A percentile compares a stretch with the other conserved stretches of the same genome.
Conservation (phyloP, 345 rosid species). For the Bruguiera gymnorhiza region DNA sequence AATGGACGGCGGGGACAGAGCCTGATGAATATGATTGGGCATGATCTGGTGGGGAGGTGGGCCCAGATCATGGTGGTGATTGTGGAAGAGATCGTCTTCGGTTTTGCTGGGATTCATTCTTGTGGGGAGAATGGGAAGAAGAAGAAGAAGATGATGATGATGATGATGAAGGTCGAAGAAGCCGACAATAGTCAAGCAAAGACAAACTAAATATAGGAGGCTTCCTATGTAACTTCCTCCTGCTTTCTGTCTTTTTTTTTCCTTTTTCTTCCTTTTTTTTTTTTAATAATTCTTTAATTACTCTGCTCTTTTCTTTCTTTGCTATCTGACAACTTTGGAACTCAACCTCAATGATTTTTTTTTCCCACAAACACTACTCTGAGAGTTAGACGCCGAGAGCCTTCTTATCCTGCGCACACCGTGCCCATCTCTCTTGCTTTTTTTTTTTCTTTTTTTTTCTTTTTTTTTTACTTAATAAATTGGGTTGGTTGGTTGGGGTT, state of each 20-base stretch:
- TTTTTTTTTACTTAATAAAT: neutral
- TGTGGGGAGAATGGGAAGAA: too few relatives aligned
- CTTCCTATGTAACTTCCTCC: too few relatives aligned
- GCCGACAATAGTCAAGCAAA: too few relatives aligned
- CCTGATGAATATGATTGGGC: conserved; percentile 19
- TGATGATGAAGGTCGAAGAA: too few relatives aligned
- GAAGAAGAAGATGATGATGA: too few relatives aligned
- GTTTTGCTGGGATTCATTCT: conserved; percentile 61
- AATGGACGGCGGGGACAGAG: conserved; percentile 53
- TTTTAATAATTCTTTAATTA: conserved; percentile 1
- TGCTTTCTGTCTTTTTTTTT: too few relatives aligned
- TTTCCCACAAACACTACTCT: too few relatives aligned
- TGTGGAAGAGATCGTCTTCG: conserved; percentile 48
- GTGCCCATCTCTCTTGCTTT: too few relatives aligned
- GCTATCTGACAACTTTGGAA: conserved; percentile 9
- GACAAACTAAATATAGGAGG: too few relatives aligned
- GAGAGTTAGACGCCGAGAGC: too few relatives aligned
- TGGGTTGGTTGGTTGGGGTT: too few relatives aligned
- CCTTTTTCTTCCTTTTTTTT: neutral
- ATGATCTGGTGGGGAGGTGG: conserved; percentile 29
- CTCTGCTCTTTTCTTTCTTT: neutral
- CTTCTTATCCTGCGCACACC: too few relatives aligned
- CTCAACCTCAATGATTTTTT: neutral
- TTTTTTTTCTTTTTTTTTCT: neutral
- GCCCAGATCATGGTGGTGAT: conserved; percentile 42